Conservation (phyloP, 2,329 filamentous ascomycete genomes). For the Beauveria varroae region DNA sequence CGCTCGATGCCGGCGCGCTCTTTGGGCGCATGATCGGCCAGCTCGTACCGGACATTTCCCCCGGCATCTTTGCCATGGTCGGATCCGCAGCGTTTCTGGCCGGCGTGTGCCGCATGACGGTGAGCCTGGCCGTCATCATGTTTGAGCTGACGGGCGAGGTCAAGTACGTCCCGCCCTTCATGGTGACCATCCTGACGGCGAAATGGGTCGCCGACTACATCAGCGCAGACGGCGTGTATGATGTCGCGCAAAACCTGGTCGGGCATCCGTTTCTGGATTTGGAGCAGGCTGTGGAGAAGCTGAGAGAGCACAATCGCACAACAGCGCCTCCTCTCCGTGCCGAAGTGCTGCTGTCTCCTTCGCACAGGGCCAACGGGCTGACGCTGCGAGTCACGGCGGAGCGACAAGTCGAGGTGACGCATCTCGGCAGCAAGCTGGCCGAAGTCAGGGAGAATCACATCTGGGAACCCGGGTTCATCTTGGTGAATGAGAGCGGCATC, state of each 20-base stretch:
- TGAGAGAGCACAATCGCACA: slow-evolving; percentile 37
- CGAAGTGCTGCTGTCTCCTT: neutral
- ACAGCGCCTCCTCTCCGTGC: neutral
- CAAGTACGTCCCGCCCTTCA: slow-evolving; percentile 94
- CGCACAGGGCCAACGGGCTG: neutral
- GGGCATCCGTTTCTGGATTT: slow-evolving; percentile 51
- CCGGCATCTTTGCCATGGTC: slow-evolving; percentile 92
- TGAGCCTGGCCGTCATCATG: slow-evolving; percentile 98
- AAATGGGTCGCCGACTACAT: slow-evolving; percentile 89
- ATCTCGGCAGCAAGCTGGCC: neutral
- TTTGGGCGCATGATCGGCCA: slow-evolving; percentile 86
- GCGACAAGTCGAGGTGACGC: neutral
- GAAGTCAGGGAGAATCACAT: slow-evolving; percentile 22
- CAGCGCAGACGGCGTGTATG: slow-evolving; percentile 47
- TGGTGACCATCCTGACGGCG: slow-evolving; percentile 96
- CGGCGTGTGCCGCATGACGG: slow-evolving; percentile 91
- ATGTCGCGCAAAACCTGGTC: slow-evolving; percentile 50
- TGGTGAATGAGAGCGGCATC: slow-evolving; percentile 40
- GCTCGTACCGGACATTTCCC: slow-evolving; percentile 80
- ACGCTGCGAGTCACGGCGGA: neutral
- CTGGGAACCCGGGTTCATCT: slow-evolving; percentile 48
- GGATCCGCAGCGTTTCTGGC: slow-evolving; percentile 88
- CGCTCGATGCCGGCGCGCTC: slow-evolving; percentile 90
- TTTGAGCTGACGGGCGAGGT: slow-evolving; percentile 96
- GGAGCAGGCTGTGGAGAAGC: slow-evolving; percentile 34